phyloP scores from a whole-genome alignment of 129 eudicot species.

The Tagetes patula region DNA sequence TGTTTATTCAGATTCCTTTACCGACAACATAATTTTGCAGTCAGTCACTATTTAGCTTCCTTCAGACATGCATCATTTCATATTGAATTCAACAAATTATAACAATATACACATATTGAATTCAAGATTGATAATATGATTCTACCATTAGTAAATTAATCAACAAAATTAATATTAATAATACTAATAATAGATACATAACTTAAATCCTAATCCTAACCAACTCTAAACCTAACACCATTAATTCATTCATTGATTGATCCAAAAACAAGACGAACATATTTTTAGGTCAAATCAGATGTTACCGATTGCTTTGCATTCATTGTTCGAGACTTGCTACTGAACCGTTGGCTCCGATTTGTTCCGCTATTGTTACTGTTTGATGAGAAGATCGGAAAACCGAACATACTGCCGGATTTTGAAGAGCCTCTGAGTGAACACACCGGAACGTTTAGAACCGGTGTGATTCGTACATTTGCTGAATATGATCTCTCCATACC shows the following conservation, averaged over 20 bases:
- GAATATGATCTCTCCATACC: conserved; percentile 88
- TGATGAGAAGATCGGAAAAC: conserved; percentile 64
- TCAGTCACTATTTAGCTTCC: conserved; percentile 22
- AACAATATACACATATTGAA: background rate
- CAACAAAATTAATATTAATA: background rate
- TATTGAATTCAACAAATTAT: background rate
- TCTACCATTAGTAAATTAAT: conserved; percentile 16
- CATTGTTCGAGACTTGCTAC: background rate
- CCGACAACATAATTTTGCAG: conserved; percentile 28
- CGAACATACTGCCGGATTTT: conserved; percentile 61
- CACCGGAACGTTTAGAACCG: conserved; percentile 87
- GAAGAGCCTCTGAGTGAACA: conserved; percentile 76
- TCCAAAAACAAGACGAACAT: background rate
- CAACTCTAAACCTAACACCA: conserved; percentile 1
- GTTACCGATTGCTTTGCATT: background rate
- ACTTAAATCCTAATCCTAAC: background rate
- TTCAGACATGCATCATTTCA: background rate
- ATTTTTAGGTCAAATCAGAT: conserved; percentile 5
- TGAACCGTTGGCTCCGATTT: conserved; percentile 30
- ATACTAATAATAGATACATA: conserved; percentile 18
- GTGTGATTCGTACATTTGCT: conserved; percentile 72
- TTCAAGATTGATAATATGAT: conserved; percentile 15
- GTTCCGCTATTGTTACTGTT: conserved; percentile 17
- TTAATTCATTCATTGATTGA: background rate
- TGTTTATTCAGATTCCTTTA: conserved; percentile 32